Evolutionary conservation across 179 eudicot genomes (phyloP).

Genomic region (Camellia oleifera): DNA sequence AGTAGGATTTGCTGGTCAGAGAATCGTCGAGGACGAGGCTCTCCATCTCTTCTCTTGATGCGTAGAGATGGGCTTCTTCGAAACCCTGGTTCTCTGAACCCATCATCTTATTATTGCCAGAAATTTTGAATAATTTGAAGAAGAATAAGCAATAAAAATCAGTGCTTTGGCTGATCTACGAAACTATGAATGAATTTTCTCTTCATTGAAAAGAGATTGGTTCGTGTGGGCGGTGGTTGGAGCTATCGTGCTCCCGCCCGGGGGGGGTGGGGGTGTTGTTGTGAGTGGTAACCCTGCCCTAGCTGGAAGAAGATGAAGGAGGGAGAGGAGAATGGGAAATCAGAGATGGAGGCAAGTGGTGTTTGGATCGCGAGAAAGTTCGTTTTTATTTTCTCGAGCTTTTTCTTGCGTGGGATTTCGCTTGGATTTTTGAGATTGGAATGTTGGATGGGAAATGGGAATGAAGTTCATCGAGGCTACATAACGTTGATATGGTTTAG

Average conservation of each 20-base stretch:
- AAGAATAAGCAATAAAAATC: background rate
- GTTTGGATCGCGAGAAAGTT: background rate
- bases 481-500: too few species aligned
- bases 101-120: slow-evolving; percentile 28
- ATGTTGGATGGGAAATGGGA: too few species aligned
- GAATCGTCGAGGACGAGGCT: slow-evolving; percentile 44
- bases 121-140: too few species aligned
- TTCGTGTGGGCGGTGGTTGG: slow-evolving; percentile 6
- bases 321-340: background rate
- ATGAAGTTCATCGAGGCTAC: too few species aligned
- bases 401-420: background rate
- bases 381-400: background rate
- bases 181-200: background rate
- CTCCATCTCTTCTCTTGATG: slow-evolving; percentile 34
- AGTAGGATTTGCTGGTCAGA: slow-evolving; percentile 39
- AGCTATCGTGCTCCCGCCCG: background rate
- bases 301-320: background rate
- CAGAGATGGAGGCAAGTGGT: background rate
- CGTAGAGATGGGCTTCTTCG: slow-evolving; percentile 23
- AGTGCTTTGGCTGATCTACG: background rate
- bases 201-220: too few species aligned
- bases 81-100: slow-evolving; percentile 35
- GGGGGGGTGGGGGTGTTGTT: background rate
- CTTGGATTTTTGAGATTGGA: background rate
- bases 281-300: background rate